Evolutionary conservation across 106 monocot genomes (phyloP).

Genomic region (Dendrobium huoshanense): DNA sequence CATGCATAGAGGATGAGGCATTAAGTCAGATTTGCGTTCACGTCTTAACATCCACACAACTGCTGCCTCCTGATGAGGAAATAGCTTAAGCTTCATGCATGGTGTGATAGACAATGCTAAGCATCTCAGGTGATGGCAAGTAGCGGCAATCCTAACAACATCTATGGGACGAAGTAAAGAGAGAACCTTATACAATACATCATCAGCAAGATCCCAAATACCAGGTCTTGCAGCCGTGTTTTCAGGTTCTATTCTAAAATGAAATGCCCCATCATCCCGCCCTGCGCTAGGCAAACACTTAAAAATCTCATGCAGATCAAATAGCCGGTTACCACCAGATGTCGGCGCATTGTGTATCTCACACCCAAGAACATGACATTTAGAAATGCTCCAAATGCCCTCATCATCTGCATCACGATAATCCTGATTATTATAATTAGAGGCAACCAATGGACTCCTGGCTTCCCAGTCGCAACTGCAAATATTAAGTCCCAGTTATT

Average conservation of each 20-base stretch:
- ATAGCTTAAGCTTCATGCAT: constrained; percentile 89
- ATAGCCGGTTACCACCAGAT: constrained; percentile 26
- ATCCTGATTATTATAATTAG: constrained; percentile 10
- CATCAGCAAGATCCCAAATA: constrained; percentile 81
- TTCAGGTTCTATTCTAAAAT: constrained; percentile 51
- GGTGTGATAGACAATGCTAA: constrained; percentile 65
- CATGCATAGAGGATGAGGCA: constrained; percentile 67
- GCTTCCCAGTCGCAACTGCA: constrained; percentile 81
- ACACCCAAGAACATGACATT: constrained; percentile 74
- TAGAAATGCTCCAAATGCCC: constrained; percentile 48
- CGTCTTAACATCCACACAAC: constrained; percentile 94
- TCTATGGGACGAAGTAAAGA: constrained; percentile 53
- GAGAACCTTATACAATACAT: constrained; percentile 57
- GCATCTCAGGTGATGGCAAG: constrained; percentile 68
- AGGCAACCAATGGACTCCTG: constrained; percentile 42
- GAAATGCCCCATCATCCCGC: constrained; percentile 26
- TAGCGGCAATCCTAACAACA: constrained; percentile 52
- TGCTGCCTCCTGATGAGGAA: constrained; percentile 91
- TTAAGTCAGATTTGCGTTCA: constrained; percentile 36
- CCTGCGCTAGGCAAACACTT: constrained; percentile 58
- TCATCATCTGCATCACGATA: constrained; percentile 26
- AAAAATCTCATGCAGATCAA: constrained; percentile 90
- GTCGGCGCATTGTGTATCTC: constrained; percentile 28
- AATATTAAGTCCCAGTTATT: not conserved
- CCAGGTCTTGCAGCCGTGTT: constrained; percentile 27